Percentiles rank a stretch among this genome's conserved stretches.
These are phyloP conservation scores for Arxiozyma heterogenica DNA, from an alignment of 1,139 yeast species.

Conservation along the genomic window DNA sequence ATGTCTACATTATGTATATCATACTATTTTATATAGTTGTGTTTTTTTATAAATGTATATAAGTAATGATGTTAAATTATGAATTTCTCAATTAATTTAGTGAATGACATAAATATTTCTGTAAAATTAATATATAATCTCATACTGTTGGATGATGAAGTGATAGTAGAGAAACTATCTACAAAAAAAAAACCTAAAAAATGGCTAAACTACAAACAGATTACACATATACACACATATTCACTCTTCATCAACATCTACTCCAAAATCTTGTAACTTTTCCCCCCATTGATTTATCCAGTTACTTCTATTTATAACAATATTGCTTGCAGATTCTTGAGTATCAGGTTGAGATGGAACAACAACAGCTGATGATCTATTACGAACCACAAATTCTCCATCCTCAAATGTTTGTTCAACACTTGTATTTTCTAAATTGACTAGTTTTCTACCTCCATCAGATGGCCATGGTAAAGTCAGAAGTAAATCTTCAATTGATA, in stretches of 20 bases:
- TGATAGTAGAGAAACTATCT: too few relatives aligned
- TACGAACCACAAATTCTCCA: slow-evolving; percentile 29
- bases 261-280: slow-evolving; percentile 74
- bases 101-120: neutral
- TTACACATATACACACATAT: neutral
- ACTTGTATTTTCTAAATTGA: neutral
- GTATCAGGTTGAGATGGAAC: neutral
- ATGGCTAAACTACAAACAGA: neutral
- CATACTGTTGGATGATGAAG: too few relatives aligned
- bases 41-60: too few relatives aligned
- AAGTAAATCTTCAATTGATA: slow-evolving; percentile 48
- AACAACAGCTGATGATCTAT: slow-evolving; percentile 18
- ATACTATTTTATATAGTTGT: too few relatives aligned
- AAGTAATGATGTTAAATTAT: neutral
- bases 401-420: slow-evolving; percentile 11
- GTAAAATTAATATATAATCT: neutral
- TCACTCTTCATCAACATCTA: slow-evolving; percentile 58
- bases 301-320: slow-evolving; percentile 32
- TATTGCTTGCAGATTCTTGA: neutral
- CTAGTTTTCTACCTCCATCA: slow-evolving; percentile 45
- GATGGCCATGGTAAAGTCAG: slow-evolving; percentile 77
- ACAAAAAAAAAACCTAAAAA: too few relatives aligned
- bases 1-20: too few relatives aligned
- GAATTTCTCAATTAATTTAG: neutral
- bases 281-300: slow-evolving; percentile 85